Evolutionary conservation across 768 basidiomycete genomes (phyloP), one percentile per base, ranked within the genome.

Genomic region (Russula lepida): DNA sequence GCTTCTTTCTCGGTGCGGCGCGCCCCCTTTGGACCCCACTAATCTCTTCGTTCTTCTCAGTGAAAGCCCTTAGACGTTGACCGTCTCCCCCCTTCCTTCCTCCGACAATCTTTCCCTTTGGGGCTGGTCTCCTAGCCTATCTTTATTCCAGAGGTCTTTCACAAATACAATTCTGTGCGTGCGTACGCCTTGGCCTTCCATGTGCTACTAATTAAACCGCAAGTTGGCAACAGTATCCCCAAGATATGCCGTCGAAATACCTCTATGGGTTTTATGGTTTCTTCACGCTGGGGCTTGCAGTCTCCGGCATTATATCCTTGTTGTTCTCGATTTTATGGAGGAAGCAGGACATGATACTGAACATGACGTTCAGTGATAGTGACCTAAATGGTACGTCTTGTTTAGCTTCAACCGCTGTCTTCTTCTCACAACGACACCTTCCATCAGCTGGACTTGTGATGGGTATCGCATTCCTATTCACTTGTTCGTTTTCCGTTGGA

Each of bases 321-420:
- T 78, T 79, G 44, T 74, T 92, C 51, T 88, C 89, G 19, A 74
- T 92, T 59, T 69, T 88, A 37, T 93, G 88, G 87, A 79, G 83
- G 56, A 74, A 76, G 47, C 79, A 83, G 8, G 79, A 88, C 68
- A 69, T 87, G n/a, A 74, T 94, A 59, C 75, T 87, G 72, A 90
- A 91, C 70, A 77, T 91, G 76, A 82, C 87, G 33, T 73, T 94
- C 54, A 81, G 78, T 61, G 66, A 72, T 15, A 67, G 75, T 50
- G 80, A 88, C 65, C 75, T 91, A 43, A 81, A 77, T 30, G 80
- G 91, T 87, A 68, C 69, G 81, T 72, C 21, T 47, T 39, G 17
- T n/a, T 46, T 41, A 3, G 19, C 9, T 23, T 23, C 32, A 21
- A 19, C 33, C 21, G 23, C 39, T 13, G 32, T 47, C 27, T 6